Base-by-base conservation (phyloP, 2,329 filamentous ascomycete genomes). In the Phialophora chinensis region DNA sequence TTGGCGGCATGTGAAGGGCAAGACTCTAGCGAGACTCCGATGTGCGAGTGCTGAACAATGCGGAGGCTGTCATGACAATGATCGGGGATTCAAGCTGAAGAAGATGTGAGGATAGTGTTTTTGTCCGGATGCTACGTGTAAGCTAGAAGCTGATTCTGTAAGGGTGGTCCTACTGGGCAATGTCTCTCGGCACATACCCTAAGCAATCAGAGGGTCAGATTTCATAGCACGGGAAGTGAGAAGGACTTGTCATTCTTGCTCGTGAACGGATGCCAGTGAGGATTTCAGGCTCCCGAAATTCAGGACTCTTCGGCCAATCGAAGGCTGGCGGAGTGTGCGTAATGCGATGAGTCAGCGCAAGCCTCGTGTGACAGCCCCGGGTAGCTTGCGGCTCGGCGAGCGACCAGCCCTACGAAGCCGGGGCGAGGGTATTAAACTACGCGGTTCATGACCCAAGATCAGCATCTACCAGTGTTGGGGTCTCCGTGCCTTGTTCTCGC, bases 401-500 rank as follows among this genome's bases (percentile, higher is more conserved):
- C 38, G 14, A 6, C 17, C 38, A 44, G 38, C 38, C 38, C 38
- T n/a, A n/a, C 8, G 38, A n/a, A n/a, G 38, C 17, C 17, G 6
- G 38, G 38, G 6, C n/a, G 38, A 44, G 17, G 38, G 38, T n/a
- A n/a, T n/a, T 8, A n/a, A n/a, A 20, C 38, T 44, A 44, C 17
- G 38, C 38, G 38, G 17, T 5, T 8, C 38, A n/a, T 20, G 1
- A 44, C 2, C 14, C 4, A 17, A 7, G 14, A 20, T 17, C 55
- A 5, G 6, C 14, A 12, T 12, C 35, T 65, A 72, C 70, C 70
- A 72, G 44, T 69, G 70, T 65, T 66, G 67, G 27, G 68, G 71
- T 50, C 68, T 62, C 38, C 63, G 59, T 33, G 65, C 82, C 73
- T 83, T 81, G 73, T 88, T 88, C 74, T 88, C 86, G 69, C 81